Evolutionary conservation across 179 eudicot species (phyloP).

Genomic region (Beta corolliflora): DNA sequence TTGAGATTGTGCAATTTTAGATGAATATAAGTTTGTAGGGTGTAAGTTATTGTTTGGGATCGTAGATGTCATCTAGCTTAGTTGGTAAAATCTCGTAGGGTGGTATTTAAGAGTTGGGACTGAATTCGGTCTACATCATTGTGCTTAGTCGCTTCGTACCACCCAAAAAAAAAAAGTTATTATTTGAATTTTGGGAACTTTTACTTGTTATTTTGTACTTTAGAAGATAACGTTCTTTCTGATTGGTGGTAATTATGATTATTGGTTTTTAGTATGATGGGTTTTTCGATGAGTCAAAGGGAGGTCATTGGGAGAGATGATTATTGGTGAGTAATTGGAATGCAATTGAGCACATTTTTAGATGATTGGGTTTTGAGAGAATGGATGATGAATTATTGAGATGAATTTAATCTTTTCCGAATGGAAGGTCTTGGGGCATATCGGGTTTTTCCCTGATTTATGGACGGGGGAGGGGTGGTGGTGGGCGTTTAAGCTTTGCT

Average conservation of each 20-base stretch:
- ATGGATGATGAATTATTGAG: neutral
- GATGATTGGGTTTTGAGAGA: neutral
- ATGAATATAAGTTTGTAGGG: no score
- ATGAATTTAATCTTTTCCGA: neutral
- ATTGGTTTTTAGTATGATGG: neutral
- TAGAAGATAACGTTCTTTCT: neutral
- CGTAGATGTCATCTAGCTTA: no score
- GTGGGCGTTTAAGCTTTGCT: neutral
- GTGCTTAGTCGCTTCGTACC: no score
- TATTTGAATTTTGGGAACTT: no score
- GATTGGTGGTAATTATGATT: neutral
- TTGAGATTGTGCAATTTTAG: neutral
- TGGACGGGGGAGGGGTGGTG: neutral
- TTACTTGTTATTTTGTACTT: neutral
- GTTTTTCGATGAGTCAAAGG: neutral
- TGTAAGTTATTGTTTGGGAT: no score
- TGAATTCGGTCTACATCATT: no score
- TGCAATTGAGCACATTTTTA: neutral
- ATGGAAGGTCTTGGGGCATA: neutral
- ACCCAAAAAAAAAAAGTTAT: no score
- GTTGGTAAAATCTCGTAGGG: no score
- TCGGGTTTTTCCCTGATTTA: neutral
- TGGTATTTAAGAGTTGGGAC: neutral
- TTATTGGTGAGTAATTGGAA: neutral
- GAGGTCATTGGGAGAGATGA: neutral